Conservation (phyloP, 2,329 filamentous ascomycete genomes). For the Laburnicola sp. region DNA sequence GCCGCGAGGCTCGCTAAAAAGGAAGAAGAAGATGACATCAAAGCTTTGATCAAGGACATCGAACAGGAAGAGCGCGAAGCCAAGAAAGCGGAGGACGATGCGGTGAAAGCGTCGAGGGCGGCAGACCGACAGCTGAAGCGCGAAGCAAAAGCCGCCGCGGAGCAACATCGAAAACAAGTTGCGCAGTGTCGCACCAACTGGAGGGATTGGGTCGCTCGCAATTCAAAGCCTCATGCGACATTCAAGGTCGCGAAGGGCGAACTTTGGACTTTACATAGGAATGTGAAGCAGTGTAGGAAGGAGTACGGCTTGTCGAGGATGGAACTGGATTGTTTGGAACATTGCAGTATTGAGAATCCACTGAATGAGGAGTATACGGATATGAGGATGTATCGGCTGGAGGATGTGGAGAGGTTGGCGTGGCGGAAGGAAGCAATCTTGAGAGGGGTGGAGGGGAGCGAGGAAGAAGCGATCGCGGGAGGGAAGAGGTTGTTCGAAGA, state of each 20-base stretch:
- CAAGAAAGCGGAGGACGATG: not conserved
- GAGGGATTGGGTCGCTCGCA: not conserved
- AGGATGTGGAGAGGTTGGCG: not conserved
- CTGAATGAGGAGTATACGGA: not conserved
- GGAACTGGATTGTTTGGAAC: not conserved
- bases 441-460: not conserved
- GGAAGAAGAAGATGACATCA: not conserved
- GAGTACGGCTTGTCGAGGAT: not conserved
- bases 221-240: not conserved
- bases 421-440: constrained; percentile 6
- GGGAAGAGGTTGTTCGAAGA: not conserved
- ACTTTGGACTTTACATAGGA: not conserved
- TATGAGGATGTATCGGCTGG: not conserved
- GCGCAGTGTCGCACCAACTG: not conserved
- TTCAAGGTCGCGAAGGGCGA: not conserved
- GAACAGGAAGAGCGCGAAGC: not conserved
- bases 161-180: not conserved
- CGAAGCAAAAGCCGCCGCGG: not conserved
- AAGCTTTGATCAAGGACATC: not conserved
- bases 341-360: constrained; percentile 3
- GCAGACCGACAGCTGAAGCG: not conserved
- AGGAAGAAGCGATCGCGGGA: not conserved
- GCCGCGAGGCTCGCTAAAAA: not conserved
- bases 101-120: too few species aligned
- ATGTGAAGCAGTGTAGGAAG: not conserved